Percentiles rank a stretch among this genome's conserved stretches.
Evolutionary conservation across 176 grass and related monocot species (phyloP).

Genomic region (Metroxylon sagu): DNA sequence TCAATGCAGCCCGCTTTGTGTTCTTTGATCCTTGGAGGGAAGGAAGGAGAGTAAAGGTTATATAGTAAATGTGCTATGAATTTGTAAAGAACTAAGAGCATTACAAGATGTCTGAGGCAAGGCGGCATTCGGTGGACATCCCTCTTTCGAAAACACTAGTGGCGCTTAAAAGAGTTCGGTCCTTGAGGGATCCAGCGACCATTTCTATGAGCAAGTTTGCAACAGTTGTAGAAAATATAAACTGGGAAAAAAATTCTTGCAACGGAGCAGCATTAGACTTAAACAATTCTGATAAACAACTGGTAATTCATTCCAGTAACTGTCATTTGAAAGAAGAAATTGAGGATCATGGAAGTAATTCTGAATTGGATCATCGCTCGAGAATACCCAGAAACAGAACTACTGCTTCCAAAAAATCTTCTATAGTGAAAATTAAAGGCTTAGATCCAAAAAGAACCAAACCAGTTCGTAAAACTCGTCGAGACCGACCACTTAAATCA

Average conservation of each 20-base stretch:
- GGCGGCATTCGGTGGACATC: constrained; percentile 71
- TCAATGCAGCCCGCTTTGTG: no score
- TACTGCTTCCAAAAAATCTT: constrained; percentile 52
- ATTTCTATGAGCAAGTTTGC: constrained; percentile 69
- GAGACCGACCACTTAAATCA: constrained; percentile 45
- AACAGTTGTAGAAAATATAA: constrained; percentile 41
- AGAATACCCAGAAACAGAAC: constrained; percentile 39
- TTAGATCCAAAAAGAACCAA: constrained; percentile 64
- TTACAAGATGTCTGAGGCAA: constrained; percentile 38
- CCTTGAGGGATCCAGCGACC: constrained; percentile 76
- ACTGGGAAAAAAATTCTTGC: constrained; percentile 69
- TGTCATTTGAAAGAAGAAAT: constrained; percentile 47
- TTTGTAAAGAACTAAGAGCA: no score
- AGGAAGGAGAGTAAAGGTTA: no score
- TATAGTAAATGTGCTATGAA: no score
- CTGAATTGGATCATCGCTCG: constrained; percentile 50
- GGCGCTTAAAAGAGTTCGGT: constrained; percentile 83
- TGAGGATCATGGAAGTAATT: constrained; percentile 35
- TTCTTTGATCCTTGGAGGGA: no score
- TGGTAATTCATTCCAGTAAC: constrained; percentile 17
- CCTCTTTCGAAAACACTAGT: constrained; percentile 94
- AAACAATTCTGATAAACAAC: constrained; percentile 17
- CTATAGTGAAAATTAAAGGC: constrained; percentile 59
- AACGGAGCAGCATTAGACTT: constrained; percentile 37
- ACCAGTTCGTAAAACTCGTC: constrained; percentile 42